Percentiles rank a stretch among this genome's conserved stretches.
These are phyloP conservation scores for Lasiosphaeria ovina DNA, from an alignment of 495 filamentous ascomycete species.

Conservation along the genomic window DNA sequence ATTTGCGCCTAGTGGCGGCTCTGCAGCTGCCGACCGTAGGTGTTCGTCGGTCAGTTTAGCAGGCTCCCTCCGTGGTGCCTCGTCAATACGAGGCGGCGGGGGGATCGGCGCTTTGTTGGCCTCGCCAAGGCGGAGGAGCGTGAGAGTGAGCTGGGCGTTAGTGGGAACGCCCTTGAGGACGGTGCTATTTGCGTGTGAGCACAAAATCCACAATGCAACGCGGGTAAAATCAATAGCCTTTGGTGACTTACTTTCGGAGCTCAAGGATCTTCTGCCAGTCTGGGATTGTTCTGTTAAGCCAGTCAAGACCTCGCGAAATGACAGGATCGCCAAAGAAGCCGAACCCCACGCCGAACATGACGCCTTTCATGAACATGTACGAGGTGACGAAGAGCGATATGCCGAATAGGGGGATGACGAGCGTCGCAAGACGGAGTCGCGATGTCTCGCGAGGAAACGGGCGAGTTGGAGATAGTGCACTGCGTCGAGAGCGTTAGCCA, in stretches of 20 bases:
- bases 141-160: constrained; percentile 82
- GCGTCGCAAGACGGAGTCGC: constrained; percentile 59
- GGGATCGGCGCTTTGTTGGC: constrained; percentile 78
- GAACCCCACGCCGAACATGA: constrained; percentile 64
- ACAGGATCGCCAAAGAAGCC: constrained; percentile 81
- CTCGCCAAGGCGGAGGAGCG: constrained; percentile 82
- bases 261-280: constrained; percentile 75
- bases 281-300: constrained; percentile 65
- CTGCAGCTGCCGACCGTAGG: constrained; percentile 39
- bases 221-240: not conserved
- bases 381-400: constrained; percentile 62
- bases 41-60: constrained; percentile 46
- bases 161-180: constrained; percentile 83
- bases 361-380: constrained; percentile 70
- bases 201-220: not conserved
- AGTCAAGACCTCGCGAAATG: constrained; percentile 54
- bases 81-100: constrained; percentile 63
- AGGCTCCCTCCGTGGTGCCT: constrained; percentile 54
- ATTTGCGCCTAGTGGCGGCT: constrained; percentile 40
- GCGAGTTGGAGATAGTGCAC: constrained; percentile 71
- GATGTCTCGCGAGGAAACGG: constrained; percentile 68
- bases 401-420: constrained; percentile 58
- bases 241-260: constrained; percentile 57
- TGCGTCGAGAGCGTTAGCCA: constrained; percentile 25
- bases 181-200: constrained; percentile 49